These are phyloP conservation scores for Polychytrium aggregatum DNA, from an alignment of 192 early-diverging fungal genomes.

Conservation along the genomic window DNA sequence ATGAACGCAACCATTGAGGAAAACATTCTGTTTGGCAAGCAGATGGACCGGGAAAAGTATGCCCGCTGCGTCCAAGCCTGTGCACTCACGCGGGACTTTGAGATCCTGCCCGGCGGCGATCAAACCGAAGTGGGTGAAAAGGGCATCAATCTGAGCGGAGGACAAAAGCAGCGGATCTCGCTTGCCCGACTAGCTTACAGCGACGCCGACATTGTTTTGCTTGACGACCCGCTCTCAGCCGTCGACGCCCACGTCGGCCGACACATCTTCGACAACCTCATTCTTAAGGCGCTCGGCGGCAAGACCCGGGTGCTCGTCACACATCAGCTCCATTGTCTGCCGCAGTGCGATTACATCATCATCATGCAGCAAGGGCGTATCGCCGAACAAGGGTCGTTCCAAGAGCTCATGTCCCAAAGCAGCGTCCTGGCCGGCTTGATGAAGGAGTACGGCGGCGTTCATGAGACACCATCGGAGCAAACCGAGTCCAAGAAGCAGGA, in stretches of 20 bases:
- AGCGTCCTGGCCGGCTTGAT: slow-evolving; percentile 53
- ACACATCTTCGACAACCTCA: slow-evolving; percentile 65
- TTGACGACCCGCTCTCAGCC: slow-evolving; percentile 82
- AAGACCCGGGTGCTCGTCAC: slow-evolving; percentile 82
- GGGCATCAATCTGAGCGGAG: slow-evolving; percentile 20
- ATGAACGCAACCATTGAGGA: slow-evolving; percentile 51
- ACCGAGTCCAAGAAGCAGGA: not conserved
- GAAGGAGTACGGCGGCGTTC: slow-evolving; percentile 47
- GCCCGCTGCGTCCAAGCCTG: slow-evolving; percentile 54
- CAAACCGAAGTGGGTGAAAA: slow-evolving; percentile 38
- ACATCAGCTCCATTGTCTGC: slow-evolving; percentile 66
- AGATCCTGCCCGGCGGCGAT: slow-evolving; percentile 57
- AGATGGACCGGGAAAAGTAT: slow-evolving; percentile 53
- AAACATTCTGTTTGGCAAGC: slow-evolving; percentile 62
- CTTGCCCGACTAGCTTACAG: slow-evolving; percentile 70
- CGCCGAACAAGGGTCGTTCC: slow-evolving; percentile 50
- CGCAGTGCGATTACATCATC: slow-evolving; percentile 60
- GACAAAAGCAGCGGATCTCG: slow-evolving; percentile 24
- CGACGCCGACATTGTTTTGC: slow-evolving; percentile 61
- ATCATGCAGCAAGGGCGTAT: slow-evolving; percentile 61
- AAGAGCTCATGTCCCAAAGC: slow-evolving; percentile 42
- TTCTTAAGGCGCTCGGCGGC: slow-evolving; percentile 45
- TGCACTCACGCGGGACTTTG: slow-evolving; percentile 58
- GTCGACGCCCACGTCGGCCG: slow-evolving; percentile 61
- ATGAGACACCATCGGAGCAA: slow-evolving; percentile 22